Percentiles rank a stretch among this genome's conserved stretches.
Evolutionary conservation across 495 filamentous ascomycete species (phyloP).

Genomic region (Neurospora sp.): DNA sequence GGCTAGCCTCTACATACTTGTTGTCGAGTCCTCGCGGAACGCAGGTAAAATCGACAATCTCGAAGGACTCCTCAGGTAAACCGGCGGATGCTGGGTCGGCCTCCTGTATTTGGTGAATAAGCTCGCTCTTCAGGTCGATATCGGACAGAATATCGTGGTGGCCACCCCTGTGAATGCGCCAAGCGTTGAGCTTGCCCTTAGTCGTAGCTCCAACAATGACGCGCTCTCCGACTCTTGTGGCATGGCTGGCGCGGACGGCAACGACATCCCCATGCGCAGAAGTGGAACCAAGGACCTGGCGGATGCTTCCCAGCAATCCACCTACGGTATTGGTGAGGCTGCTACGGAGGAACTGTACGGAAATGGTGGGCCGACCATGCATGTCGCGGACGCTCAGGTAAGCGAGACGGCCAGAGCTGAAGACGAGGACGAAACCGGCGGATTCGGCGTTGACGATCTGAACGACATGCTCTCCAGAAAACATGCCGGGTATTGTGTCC

Average conservation of each 20-base stretch:
- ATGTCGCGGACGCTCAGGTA: constrained; percentile 75
- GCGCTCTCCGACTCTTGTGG: constrained; percentile 68
- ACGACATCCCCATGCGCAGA: constrained; percentile 63
- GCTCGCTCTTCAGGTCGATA: constrained; percentile 25
- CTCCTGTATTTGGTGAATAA: constrained; percentile 24
- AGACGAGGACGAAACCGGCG: constrained; percentile 71
- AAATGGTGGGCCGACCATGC: constrained; percentile 74
- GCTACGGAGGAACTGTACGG: constrained; percentile 60
- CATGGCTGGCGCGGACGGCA: constrained; percentile 59
- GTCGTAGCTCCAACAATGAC: constrained; percentile 69
- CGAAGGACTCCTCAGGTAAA: constrained; percentile 30
- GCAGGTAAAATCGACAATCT: constrained; percentile 40
- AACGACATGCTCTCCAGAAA: constrained; percentile 65
- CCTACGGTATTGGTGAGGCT: constrained; percentile 35
- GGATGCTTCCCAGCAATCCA: constrained; percentile 69
- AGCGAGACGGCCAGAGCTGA: constrained; percentile 75
- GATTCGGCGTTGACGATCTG: constrained; percentile 70
- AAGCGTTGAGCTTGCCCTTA: constrained; percentile 65
- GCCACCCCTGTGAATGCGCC: constrained; percentile 80
- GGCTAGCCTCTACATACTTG: constrained; percentile 32
- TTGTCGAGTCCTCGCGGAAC: constrained; percentile 32
- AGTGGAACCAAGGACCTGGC: constrained; percentile 56
- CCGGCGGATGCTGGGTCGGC: constrained; percentile 15
- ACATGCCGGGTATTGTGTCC: constrained; percentile 57
- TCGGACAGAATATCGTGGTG: constrained; percentile 47